Conservation (phyloP, 169 alveolate genomes). For the Cryptosporidium baileyi region DNA sequence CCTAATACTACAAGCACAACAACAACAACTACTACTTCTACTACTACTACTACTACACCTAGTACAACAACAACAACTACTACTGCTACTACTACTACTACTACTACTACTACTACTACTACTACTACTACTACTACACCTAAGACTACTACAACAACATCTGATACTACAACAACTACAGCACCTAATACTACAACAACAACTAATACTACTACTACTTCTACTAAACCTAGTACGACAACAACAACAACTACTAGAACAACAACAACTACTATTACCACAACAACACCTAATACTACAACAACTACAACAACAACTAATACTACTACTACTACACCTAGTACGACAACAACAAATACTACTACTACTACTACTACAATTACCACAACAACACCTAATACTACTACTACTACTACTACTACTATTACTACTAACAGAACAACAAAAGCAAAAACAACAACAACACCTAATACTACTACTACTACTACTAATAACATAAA, state of each 20-base stretch:
- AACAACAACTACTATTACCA: conserved; percentile 45
- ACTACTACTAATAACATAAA: neutral
- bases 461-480: conserved; percentile 11
- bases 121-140: conserved; percentile 31
- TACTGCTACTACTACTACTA: conserved; percentile 56
- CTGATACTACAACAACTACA: conserved; percentile 67
- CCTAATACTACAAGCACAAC: conserved; percentile 54
- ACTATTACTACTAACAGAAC: conserved; percentile 65
- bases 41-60: conserved; percentile 63
- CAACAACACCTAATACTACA: conserved; percentile 22
- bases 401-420: conserved; percentile 67
- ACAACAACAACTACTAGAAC: conserved; percentile 64
- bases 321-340: conserved; percentile 69
- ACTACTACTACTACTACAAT: conserved; percentile 69
- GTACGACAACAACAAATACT: conserved; percentile 73
- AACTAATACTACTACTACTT: conserved; percentile 6
- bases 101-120: conserved; percentile 56
- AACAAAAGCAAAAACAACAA: conserved; percentile 1
- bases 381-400: conserved; percentile 27
- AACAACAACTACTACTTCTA: conserved; percentile 15
- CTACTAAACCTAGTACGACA: conserved; percentile 56
- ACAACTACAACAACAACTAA: conserved; percentile 44
- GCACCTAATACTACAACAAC: conserved; percentile 16
- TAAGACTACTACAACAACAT: conserved; percentile 34
- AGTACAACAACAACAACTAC: conserved; percentile 68